Evolutionary conservation across 345 rosid species (phyloP), one percentile per base, ranked within the genome.

Genomic region (Linum lewisii): DNA sequence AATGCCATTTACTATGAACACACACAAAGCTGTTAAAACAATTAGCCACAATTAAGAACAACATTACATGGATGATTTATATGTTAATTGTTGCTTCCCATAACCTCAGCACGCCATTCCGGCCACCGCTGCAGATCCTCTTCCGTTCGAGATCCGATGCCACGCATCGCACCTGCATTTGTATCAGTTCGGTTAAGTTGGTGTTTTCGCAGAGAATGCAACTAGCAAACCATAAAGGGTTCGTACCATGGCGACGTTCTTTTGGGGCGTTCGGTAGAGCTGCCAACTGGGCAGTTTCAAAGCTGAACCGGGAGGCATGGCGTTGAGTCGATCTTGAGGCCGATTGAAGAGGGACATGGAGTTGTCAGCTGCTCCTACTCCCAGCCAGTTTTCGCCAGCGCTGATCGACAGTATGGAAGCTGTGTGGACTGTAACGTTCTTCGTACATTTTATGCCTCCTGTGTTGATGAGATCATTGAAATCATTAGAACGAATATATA

Each of bases 41-140:
- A 29, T 29, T n/a, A n/a, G n/a, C n/a, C n/a, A n/a, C n/a, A n/a
- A n/a, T n/a, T n/a, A n/a, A 34, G 38, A 42, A 42, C 15, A 42
- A 7, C 14, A 42, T 11, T 42, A 11, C 16, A 11, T 11, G 47
- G 47, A 9, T 1, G 47, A 47, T 51, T 80, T 56, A 94, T 53
- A 87, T 94, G 78, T 87, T 94, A 86, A 85, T 90, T 70, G 99
- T 90, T 22, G 97, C 99, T 73, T 94, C 99, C 99, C 99, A 94
- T 21, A 94, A 81, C 73, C 99, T 75, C 58, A 94, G 88, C 72
- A 84, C 73, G 51, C 99, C 99, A 37, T 94, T 90, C 7, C 99
- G 95, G 65, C 97, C 99, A 24, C 99, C 96, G 38, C 95, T 84
- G 73, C 99, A 94, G 58, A 94, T 94, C 79, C 99, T 81, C 75